Conservation (phyloP, 768 basidiomycete species). For the Trametes gibbosa region DNA sequence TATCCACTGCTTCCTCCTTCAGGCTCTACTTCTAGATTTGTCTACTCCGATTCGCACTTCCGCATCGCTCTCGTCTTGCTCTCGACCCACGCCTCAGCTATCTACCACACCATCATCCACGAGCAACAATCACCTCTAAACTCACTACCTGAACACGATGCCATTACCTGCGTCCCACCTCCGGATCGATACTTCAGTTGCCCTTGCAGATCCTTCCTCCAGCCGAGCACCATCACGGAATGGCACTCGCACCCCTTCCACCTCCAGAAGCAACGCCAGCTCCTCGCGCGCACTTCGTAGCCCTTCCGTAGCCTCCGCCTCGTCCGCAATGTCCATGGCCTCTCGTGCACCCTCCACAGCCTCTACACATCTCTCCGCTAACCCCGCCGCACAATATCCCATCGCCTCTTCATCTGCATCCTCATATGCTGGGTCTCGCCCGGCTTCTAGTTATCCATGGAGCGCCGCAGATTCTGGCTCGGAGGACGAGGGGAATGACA, state of each 20-base stretch:
- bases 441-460: not conserved
- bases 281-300: conserved; percentile 26
- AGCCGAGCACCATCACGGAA: conserved; percentile 16
- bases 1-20: conserved; percentile 3
- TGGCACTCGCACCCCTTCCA: conserved; percentile 4
- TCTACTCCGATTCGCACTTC: not conserved
- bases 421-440: not conserved
- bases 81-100: not conserved
- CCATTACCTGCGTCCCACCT: conserved; percentile 29
- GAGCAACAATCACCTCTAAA: not conserved
- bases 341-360: conserved; percentile 19
- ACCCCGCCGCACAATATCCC: conserved; percentile 3
- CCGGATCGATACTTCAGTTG: conserved; percentile 34
- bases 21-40: conserved; percentile 3
- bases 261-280: conserved; percentile 22
- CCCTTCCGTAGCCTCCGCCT: conserved; percentile 25
- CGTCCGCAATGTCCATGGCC: conserved; percentile 24
- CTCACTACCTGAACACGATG: not conserved
- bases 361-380: conserved; percentile 12
- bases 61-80: conserved; percentile 4
- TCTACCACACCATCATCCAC: not conserved
- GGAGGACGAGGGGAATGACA: conserved; percentile 15
- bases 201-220: conserved; percentile 21
- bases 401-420: conserved; percentile 10
- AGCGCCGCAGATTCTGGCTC: conserved; percentile 15